Percentiles rank a stretch among this genome's conserved stretches.
Conservation (phyloP, 2,329 filamentous ascomycete genomes). For the Westerdykella ornata region DNA sequence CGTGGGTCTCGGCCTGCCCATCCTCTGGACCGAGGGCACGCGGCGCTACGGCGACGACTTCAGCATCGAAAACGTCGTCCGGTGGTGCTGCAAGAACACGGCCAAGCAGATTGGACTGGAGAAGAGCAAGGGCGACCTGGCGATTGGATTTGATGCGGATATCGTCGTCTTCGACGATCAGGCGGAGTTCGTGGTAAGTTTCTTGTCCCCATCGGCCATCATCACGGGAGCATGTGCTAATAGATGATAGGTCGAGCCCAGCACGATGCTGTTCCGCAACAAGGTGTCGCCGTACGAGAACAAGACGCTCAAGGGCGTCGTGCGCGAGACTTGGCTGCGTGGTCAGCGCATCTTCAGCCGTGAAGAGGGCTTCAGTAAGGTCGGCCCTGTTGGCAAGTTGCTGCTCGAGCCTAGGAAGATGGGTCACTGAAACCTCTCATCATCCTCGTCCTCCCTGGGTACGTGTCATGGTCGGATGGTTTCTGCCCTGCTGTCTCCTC, state of each 20-base stretch:
- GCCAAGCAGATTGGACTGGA: conserved; percentile 80
- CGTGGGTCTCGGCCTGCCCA: conserved; percentile 85
- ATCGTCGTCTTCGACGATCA: conserved; percentile 86
- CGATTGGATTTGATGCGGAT: conserved; percentile 79
- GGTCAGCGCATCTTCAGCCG: conserved; percentile 68
- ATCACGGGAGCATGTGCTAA: conserved; percentile 1
- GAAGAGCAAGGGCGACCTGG: conserved; percentile 72
- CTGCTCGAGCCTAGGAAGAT: conserved; percentile 45
- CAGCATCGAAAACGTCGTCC: conserved; percentile 69
- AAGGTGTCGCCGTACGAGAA: conserved; percentile 88
- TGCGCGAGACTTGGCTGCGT: conserved; percentile 78
- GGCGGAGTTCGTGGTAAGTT: conserved; percentile 64
- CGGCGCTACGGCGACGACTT: conserved; percentile 49
- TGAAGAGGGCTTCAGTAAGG: conserved; percentile 58
- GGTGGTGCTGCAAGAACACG: conserved; percentile 80
- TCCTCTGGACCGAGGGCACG: conserved; percentile 73
- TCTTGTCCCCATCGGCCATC: not conserved
- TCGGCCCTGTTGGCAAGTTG: conserved; percentile 44
- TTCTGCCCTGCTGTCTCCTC: too few relatives aligned
- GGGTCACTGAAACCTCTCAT: conserved; percentile 3
- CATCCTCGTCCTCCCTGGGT: too few relatives aligned
- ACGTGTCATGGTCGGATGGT: too few relatives aligned
- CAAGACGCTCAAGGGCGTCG: conserved; percentile 67
- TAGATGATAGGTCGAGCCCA: conserved; percentile 40
- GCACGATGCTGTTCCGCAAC: conserved; percentile 91